Conservation (phyloP, 2,329 filamentous ascomycete genomes). For the Colletotrichum destructivum region DNA sequence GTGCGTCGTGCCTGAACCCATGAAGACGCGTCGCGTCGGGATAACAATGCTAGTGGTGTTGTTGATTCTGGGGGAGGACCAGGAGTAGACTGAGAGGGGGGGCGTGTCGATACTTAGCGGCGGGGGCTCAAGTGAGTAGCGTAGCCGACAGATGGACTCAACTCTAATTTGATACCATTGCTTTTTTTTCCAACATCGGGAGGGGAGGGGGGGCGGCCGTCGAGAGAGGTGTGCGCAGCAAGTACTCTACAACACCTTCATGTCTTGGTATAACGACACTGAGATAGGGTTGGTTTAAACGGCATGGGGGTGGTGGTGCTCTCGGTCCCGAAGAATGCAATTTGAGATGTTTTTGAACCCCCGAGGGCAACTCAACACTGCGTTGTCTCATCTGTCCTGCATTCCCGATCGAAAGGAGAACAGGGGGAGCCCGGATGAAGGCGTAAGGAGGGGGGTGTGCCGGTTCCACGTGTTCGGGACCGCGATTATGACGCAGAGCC, state of each 20-base stretch:
- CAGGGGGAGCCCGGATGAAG: slow-evolving; percentile 7
- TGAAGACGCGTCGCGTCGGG: slow-evolving; percentile 32
- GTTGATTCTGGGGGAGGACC: slow-evolving; percentile 27
- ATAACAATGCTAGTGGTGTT: slow-evolving; percentile 23
- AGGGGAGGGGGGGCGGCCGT: background rate
- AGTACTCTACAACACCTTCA: background rate
- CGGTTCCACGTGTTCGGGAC: slow-evolving; percentile 38
- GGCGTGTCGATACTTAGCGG: slow-evolving; percentile 2
- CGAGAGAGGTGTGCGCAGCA: background rate
- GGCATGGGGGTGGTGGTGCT: background rate
- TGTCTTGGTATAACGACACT: slow-evolving; percentile 4
- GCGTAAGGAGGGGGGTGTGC: background rate
- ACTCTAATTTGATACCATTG: slow-evolving; percentile 36
- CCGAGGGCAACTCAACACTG: slow-evolving; percentile 36
- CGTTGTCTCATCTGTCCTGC: slow-evolving; percentile 38
- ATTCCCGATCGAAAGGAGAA: slow-evolving; percentile 28
- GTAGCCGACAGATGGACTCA: slow-evolving; percentile 18
- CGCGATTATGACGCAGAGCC: background rate
- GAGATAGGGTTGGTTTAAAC: slow-evolving; percentile 10
- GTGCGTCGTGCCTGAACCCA: slow-evolving; percentile 33
- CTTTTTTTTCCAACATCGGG: slow-evolving; percentile 7
- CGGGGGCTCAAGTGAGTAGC: slow-evolving; percentile 22
- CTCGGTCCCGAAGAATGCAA: slow-evolving; percentile 31
- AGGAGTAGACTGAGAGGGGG: background rate
- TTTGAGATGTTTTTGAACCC: slow-evolving; percentile 39